Percentiles rank a stretch among this genome's conserved stretches.
Conservation (phyloP, 768 basidiomycete species). For the Dacryopinax primogenitus region DNA sequence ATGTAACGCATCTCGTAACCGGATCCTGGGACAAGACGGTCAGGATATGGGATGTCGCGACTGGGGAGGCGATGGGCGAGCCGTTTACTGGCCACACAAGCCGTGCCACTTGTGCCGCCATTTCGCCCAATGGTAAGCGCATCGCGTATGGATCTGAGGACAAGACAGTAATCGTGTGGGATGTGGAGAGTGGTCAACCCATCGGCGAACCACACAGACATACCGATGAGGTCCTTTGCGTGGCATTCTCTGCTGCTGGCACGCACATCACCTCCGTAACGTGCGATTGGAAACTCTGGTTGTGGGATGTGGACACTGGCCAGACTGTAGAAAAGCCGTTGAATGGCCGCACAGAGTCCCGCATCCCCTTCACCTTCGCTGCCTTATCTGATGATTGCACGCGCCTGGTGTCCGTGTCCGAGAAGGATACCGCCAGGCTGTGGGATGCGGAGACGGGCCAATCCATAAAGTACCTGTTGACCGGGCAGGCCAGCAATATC, state of each 20-base stretch:
- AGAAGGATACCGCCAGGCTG: neutral
- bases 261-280: conserved; percentile 9
- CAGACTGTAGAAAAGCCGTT: neutral
- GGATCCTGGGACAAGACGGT: conserved; percentile 12
- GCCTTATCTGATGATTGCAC: conserved; percentile 8
- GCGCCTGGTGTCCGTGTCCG: conserved; percentile 10
- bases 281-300: conserved; percentile 5
- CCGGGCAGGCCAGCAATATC: neutral
- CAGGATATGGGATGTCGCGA: conserved; percentile 12
- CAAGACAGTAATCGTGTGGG: conserved; percentile 7
- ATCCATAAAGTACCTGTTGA: neutral
- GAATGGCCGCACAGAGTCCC: conserved; percentile 10
- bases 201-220: no score
- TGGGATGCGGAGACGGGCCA: conserved; percentile 9
- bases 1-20: conserved; percentile 8
- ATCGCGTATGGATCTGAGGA: conserved; percentile 12
- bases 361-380: conserved; percentile 4
- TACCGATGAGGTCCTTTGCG: conserved; percentile 3
- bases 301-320: conserved; percentile 14
- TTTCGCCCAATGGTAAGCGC: conserved; percentile 5
- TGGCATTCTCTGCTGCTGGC: conserved; percentile 15
- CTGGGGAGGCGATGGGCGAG: neutral
- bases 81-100: conserved; percentile 10
- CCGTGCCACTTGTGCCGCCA: conserved; percentile 5
- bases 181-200: neutral